Base-by-base conservation (phyloP, 495 filamentous ascomycete species). In the Bombardia bombarda region DNA sequence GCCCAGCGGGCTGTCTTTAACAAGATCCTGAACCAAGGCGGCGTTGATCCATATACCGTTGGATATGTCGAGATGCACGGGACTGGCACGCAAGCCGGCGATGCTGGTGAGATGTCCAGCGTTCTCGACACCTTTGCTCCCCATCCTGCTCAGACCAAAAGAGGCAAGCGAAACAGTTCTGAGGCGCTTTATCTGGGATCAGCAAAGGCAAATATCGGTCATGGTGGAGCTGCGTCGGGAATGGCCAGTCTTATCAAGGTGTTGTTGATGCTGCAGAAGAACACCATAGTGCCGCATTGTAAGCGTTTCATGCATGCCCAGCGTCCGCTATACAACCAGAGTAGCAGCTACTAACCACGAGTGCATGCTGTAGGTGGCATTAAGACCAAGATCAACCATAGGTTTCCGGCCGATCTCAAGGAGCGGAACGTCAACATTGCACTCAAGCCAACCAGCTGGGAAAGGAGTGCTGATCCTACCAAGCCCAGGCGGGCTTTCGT, bases 11-110 rank as follows among this genome's bases (percentile, higher is more conserved):
- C 72, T 14, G 69, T 87, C 21, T 86, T 80, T 51, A 62, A 70
- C 13, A 69, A 76, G 16, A 67, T 89, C 28, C 65, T 88, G 19
- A 69, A 76, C 31, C 65, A 79, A 21, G 77, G 80, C 6, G 72
- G 77, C 22, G 67, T 83, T 5, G 72, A 83, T 38, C 79, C 85
- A 1, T 73, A 73, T 41, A 75, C 84, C 21, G 61, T 89, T 17
- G 76, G 75, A 58, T 89, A 88, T 47, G 73, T 90, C 17, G 86
- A 90, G 56, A 85, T 87, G 76, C 86, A 90, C 51, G 86, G 86
- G 19, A 90, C 86, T 1, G 86, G 86, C n/a, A 89, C 85, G 0
- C 83, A 86, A 52, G 82, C 77, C 19, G 86, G 41, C 14, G 86
- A 90, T 55, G 78, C 75, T 0, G 74, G 73, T 2, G 86, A 90